Conservation (phyloP, 2,329 filamentous ascomycete genomes). For the Trichoderma aggressivum region DNA sequence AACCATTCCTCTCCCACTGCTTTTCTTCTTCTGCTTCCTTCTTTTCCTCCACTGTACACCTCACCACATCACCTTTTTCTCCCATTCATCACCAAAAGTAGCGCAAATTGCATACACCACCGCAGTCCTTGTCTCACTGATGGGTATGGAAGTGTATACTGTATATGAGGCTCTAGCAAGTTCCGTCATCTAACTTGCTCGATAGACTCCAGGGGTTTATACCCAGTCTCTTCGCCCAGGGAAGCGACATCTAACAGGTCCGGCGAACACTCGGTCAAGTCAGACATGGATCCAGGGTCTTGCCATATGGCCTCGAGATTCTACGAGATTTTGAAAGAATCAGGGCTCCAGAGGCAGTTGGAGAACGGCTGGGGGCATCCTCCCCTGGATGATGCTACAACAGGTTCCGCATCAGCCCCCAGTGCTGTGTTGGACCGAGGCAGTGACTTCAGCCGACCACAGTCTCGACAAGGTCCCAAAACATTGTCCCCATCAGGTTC, state of each 20-base stretch:
- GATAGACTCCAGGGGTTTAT: conserved; percentile 4
- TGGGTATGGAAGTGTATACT: not conserved
- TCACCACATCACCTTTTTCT: not conserved
- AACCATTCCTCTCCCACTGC: not conserved
- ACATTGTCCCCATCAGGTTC: not conserved
- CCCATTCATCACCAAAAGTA: not conserved
- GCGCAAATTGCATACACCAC: not conserved
- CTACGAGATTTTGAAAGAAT: conserved; percentile 17
- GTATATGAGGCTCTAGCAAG: not conserved
- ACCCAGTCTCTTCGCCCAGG: not conserved
- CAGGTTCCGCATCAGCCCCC: conserved; percentile 4
- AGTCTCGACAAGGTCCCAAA: not conserved
- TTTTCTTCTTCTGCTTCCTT: not conserved
- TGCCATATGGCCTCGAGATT: conserved; percentile 18
- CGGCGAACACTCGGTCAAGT: not conserved
- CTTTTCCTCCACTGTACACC: not conserved
- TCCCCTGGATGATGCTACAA: not conserved
- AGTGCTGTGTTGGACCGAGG: not conserved
- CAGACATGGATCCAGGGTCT: not conserved
- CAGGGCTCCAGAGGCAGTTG: conserved; percentile 12
- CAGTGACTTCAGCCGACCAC: not conserved
- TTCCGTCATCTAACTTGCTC: not conserved
- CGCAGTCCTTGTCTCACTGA: not conserved
- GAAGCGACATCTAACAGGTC: not conserved
- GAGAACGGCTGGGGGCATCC: conserved; percentile 10